These are phyloP conservation scores for Viola odorata DNA, from an alignment of 345 rosid species.

Conservation along the genomic window DNA sequence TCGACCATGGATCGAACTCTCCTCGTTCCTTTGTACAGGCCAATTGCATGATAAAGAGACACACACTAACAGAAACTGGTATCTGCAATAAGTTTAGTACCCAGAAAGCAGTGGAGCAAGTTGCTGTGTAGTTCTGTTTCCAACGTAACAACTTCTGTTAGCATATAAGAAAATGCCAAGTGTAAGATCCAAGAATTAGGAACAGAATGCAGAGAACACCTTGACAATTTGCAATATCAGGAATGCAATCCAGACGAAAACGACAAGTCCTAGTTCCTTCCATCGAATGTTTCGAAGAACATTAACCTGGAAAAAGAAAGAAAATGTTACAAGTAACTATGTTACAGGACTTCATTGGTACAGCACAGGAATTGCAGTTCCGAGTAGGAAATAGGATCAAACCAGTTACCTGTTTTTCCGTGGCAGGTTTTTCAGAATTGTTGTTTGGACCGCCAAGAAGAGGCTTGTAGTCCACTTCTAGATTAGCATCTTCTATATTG, in stretches of 20 bases:
- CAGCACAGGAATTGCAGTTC: too few species aligned
- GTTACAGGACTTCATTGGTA: too few species aligned
- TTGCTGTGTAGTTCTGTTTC: not conserved
- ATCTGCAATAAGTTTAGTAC: slow-evolving; percentile 5
- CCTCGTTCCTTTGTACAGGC: slow-evolving; percentile 1
- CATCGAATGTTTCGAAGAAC: not conserved
- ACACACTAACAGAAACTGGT: not conserved
- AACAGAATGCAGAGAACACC: not conserved
- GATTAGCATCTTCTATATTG: not conserved
- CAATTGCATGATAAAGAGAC: slow-evolving; percentile 5
- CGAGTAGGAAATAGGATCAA: not conserved
- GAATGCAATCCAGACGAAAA: slow-evolving; percentile 9
- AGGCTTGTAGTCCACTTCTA: slow-evolving; percentile 4
- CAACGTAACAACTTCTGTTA: not conserved
- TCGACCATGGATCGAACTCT: not conserved
- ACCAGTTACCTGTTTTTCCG: not conserved
- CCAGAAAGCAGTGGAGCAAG: slow-evolving; percentile 5
- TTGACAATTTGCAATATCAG: slow-evolving; percentile 7
- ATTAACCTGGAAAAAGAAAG: not conserved
- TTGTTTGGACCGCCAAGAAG: not conserved
- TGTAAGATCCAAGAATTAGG: not conserved
- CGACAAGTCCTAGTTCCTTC: slow-evolving; percentile 9
- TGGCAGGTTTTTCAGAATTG: not conserved
- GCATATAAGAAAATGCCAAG: not conserved
- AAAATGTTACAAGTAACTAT: too few species aligned